Conservation (phyloP, 2,329 filamentous ascomycete species). For the Colletotrichum simmondsii region DNA sequence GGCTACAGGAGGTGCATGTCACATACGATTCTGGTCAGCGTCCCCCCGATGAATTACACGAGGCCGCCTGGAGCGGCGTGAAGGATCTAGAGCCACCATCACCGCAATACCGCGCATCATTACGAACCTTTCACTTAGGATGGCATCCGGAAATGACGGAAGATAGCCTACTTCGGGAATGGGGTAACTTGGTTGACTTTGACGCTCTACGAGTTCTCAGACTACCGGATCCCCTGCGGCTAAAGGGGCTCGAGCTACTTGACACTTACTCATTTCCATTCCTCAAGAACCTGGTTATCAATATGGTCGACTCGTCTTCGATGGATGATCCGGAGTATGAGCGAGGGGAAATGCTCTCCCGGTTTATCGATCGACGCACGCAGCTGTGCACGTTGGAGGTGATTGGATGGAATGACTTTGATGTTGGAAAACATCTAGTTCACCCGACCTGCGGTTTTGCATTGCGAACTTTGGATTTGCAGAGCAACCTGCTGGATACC, state of each 20-base stretch:
- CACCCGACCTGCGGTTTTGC: too few species aligned
- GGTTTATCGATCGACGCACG: too few species aligned
- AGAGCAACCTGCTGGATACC: too few species aligned
- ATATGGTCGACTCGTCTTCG: too few species aligned
- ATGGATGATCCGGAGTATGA: too few species aligned
- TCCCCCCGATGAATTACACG: background rate
- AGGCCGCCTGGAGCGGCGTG: background rate
- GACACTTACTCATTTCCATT: too few species aligned
- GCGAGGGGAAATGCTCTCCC: too few species aligned
- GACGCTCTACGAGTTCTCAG: background rate
- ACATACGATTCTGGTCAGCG: background rate
- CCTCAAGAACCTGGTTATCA: too few species aligned
- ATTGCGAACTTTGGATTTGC: too few species aligned
- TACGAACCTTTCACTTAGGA: background rate
- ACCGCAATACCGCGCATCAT: background rate
- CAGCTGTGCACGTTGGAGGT: too few species aligned
- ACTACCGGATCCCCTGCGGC: background rate
- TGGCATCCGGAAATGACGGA: background rate
- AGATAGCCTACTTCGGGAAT: background rate
- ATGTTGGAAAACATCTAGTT: too few species aligned
- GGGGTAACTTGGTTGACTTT: background rate
- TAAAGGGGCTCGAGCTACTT: background rate
- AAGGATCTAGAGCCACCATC: background rate
- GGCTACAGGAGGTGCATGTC: background rate
- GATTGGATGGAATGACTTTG: too few species aligned